These are phyloP conservation scores for Paracoccidioides lutzii DNA, from an alignment of 2,329 filamentous ascomycete genomes.

Conservation along the genomic window DNA sequence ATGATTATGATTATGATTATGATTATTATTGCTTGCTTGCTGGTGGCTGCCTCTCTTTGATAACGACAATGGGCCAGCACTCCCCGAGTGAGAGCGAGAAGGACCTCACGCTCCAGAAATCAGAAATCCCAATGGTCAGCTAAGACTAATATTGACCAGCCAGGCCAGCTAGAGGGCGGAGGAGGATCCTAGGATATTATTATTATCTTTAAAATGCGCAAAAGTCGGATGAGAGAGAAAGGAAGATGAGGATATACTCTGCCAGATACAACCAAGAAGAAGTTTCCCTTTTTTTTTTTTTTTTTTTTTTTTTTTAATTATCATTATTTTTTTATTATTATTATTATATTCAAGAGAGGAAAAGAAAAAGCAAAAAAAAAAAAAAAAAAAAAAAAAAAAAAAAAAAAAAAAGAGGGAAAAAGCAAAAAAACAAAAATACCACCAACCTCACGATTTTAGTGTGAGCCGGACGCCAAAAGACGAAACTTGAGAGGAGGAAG, in stretches of 20 bases:
- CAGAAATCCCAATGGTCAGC: no score
- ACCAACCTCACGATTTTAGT: conserved; percentile 15
- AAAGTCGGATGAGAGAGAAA: not conserved
- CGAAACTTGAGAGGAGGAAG: not conserved
- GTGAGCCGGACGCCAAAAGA: conserved; percentile 11
- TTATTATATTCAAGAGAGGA: no score
- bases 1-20: no score
- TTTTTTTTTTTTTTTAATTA: not conserved
- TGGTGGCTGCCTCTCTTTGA: not conserved
- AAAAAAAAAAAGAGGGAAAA: not conserved
- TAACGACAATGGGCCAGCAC: not conserved
- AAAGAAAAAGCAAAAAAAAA: not conserved
- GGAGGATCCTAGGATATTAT: not conserved
- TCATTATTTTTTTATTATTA: no score
- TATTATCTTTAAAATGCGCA: not conserved
- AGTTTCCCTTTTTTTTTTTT: not conserved
- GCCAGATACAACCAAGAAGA: not conserved
- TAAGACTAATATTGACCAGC: not conserved
- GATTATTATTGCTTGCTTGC: not conserved
- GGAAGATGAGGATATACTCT: not conserved
- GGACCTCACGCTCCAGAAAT: no score
- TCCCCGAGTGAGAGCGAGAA: not conserved
- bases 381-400: conserved; percentile 5
- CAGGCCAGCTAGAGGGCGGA: not conserved
- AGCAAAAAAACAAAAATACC: not conserved